Evolutionary conservation across 192 early-diverging fungal genomes (phyloP).

Genomic region (Linnemannia exigua): DNA sequence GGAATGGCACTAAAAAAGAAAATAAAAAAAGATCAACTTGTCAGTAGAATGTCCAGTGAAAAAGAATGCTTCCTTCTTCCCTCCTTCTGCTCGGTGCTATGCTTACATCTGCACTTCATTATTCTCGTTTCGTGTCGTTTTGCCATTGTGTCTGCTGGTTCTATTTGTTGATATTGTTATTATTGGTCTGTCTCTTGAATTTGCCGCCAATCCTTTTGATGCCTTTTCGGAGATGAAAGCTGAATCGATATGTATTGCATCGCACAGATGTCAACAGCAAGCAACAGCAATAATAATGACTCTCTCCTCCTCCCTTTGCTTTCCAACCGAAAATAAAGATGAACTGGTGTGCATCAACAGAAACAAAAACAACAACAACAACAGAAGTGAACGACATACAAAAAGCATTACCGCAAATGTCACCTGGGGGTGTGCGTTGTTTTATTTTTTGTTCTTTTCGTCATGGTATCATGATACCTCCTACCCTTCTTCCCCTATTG

Average conservation of each 20-base stretch:
- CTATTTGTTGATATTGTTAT: neutral
- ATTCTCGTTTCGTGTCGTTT: no score
- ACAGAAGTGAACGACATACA: neutral
- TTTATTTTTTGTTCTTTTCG: neutral
- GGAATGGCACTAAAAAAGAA: slow-evolving; percentile 5
- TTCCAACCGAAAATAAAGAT: no score
- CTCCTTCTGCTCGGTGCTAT: neutral
- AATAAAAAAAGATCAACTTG: neutral
- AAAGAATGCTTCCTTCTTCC: no score
- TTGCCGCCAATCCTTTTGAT: neutral
- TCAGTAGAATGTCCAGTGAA: no score
- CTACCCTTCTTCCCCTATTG: neutral
- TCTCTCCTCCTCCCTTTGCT: neutral
- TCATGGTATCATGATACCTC: neutral
- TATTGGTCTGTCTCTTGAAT: neutral
- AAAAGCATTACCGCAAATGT: slow-evolving; percentile 7
- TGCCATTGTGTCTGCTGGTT: neutral
- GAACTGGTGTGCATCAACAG: neutral
- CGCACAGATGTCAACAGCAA: neutral
- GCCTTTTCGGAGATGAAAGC: neutral
- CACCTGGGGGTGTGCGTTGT: neutral
- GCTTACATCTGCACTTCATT: neutral
- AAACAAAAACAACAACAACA: neutral
- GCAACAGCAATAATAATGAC: neutral
- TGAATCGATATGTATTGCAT: neutral